phyloP scores from a whole-genome alignment of 2,329 filamentous ascomycete genomes.

The Penicillium brasilianum region DNA sequence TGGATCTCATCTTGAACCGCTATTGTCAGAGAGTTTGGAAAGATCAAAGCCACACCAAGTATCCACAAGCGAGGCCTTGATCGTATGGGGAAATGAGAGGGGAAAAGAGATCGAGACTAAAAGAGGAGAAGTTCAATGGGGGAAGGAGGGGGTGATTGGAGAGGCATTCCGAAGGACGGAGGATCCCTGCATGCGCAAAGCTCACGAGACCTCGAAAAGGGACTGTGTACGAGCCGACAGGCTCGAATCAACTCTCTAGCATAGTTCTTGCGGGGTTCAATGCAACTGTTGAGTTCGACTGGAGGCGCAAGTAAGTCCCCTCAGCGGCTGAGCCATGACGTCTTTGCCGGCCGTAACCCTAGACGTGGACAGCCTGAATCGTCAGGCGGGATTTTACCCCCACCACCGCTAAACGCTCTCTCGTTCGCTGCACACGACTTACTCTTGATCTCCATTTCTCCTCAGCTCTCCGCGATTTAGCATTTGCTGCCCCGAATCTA shows the following conservation, averaged over 20 bases:
- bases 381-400: constrained; percentile 28
- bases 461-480: constrained; percentile 29
- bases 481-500: constrained; percentile 25
- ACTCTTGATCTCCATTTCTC: constrained; percentile 31
- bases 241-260: not conserved
- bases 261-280: constrained; percentile 10
- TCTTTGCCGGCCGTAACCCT: constrained; percentile 31
- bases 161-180: not conserved
- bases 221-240: not conserved
- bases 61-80: not conserved
- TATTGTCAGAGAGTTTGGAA: not conserved
- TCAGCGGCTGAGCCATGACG: constrained; percentile 24
- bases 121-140: constrained; percentile 18
- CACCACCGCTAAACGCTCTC: constrained; percentile 33
- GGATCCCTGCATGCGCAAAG: constrained; percentile 7
- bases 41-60: not conserved
- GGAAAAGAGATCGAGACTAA: constrained; percentile 5
- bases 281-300: not conserved
- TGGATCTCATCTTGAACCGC: constrained; percentile 33
- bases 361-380: constrained; percentile 22
- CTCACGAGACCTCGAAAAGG: constrained; percentile 8
- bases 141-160: not conserved
- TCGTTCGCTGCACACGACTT: constrained; percentile 39
- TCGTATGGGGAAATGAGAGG: not conserved
- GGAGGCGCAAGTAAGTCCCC: not conserved